These are phyloP conservation scores for Leccinum truebloodii DNA, from an alignment of 768 basidiomycete species.

Conservation along the genomic window DNA sequence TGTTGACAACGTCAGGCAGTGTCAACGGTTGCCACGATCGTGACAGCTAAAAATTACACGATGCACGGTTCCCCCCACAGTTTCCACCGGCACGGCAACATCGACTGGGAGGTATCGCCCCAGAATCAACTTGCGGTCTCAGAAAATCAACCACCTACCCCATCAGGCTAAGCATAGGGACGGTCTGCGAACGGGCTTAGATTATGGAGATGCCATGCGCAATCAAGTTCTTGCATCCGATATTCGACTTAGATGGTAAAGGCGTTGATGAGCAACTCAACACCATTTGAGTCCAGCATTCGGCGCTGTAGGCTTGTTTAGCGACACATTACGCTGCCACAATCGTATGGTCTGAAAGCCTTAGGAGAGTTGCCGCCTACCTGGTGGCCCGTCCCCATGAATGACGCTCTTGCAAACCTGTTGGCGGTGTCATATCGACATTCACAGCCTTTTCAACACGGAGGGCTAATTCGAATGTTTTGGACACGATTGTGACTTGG, in stretches of 20 bases:
- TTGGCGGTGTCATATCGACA: slow-evolving; percentile 37
- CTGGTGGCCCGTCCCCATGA: slow-evolving; percentile 31
- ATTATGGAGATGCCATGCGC: background rate
- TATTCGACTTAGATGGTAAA: background rate
- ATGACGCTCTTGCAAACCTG: slow-evolving; percentile 29
- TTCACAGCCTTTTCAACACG: slow-evolving; percentile 11
- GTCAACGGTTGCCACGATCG: slow-evolving; percentile 1
- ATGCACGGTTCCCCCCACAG: background rate
- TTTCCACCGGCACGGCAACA: background rate
- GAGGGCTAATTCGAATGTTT: background rate
- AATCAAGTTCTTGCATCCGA: background rate
- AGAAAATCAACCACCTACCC: background rate
- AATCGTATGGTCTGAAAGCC: background rate
- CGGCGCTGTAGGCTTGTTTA: background rate
- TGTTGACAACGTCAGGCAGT: background rate
- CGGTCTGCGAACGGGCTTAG: background rate
- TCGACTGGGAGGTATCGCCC: background rate
- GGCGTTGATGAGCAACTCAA: background rate
- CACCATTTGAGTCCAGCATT: background rate
- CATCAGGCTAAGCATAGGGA: slow-evolving; percentile 1
- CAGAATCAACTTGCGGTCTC: background rate
- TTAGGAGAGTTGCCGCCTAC: slow-evolving; percentile 7
- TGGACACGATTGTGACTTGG: background rate
- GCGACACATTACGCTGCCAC: background rate
- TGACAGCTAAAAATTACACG: background rate